Evolutionary conservation across 2,329 filamentous ascomycete genomes (phyloP), one percentile per base, ranked within the genome.

Genomic region (Botrytis byssoidea): DNA sequence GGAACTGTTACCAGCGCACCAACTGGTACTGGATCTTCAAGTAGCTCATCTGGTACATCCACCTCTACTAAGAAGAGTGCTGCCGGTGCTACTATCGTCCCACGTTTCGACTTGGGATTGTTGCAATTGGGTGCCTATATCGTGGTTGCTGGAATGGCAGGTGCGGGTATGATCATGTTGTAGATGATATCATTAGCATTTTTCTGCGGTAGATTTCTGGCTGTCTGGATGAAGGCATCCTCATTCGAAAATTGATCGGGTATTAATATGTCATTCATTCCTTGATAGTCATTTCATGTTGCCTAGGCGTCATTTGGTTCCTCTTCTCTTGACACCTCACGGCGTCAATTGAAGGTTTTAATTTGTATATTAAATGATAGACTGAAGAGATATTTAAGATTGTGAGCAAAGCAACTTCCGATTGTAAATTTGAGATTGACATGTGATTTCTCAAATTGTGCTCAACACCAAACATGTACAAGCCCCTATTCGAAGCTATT

Each of bases 81-180:
- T 73, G 83, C 84, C 35, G 82, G 81, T 65, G 82, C 81, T 74
- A 79, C 85, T 37, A 82, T 82, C n/a, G 81, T 85, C 69, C 84
- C 85, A 42, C 81, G 80, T 42, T 82, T 87, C 74, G 81, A 85
- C 59, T 80, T 83, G 64, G 85, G 85, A 63, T 76, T 83, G 25
- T 79, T 88, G 76, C 83, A 85, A 68, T 80, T 89, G 67, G 84
- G 84, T 71, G 81, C 83, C 42, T 89, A 89, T 76, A 75, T 87
- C 42, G 66, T 86, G 70, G 84, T 83, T 70, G 86, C 87, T 25
- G 80, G 85, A 42, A 78, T 88, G 57, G 85, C 86, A 4, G 88
- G 87, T 70, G 83, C 85, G 65, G 86, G 85, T 40, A 87, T 89
- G 83, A 81, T 89, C 78, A 77, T 89, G 75, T 81, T 89, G 82